Conservation (phyloP, 768 basidiomycete species). For the Hirschioporus abietinus region DNA sequence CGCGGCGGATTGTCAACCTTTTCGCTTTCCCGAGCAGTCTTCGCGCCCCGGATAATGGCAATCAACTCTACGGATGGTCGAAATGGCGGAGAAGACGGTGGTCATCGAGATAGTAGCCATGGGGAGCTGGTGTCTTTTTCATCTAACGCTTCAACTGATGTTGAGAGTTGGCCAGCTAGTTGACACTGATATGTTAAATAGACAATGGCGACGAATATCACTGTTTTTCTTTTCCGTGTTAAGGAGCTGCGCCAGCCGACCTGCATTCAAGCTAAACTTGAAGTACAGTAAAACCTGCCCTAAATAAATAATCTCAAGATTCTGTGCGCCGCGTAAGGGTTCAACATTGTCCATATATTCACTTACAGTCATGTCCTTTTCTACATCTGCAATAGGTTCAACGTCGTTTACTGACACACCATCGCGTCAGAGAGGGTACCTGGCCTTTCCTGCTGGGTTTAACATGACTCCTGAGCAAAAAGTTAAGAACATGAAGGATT, state of each 20-base stretch:
- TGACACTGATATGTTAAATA: no score
- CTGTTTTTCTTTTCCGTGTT: no score
- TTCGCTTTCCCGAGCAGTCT: not conserved
- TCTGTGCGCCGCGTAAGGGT: no score
- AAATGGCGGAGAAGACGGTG: not conserved
- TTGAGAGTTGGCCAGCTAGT: no score
- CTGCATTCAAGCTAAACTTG: no score
- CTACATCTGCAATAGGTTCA: not conserved
- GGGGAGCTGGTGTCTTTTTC: no score
- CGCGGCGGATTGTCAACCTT: not conserved
- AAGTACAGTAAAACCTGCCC: no score
- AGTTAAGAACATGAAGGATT: not conserved
- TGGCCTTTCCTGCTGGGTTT: constrained; percentile 2
- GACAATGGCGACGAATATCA: no score
- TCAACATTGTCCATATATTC: not conserved
- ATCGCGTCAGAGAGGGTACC: not conserved
- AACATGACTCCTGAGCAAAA: not conserved
- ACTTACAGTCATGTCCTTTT: not conserved
- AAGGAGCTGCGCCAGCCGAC: no score
- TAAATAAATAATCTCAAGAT: no score
- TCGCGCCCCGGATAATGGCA: not conserved
- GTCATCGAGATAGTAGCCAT: no score
- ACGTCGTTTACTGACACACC: not conserved
- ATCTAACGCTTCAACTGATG: no score
- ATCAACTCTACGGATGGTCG: not conserved